These are phyloP conservation scores for Conidiobolus incongruus DNA, from an alignment of 371 early-diverging fungal species.

Conservation along the genomic window DNA sequence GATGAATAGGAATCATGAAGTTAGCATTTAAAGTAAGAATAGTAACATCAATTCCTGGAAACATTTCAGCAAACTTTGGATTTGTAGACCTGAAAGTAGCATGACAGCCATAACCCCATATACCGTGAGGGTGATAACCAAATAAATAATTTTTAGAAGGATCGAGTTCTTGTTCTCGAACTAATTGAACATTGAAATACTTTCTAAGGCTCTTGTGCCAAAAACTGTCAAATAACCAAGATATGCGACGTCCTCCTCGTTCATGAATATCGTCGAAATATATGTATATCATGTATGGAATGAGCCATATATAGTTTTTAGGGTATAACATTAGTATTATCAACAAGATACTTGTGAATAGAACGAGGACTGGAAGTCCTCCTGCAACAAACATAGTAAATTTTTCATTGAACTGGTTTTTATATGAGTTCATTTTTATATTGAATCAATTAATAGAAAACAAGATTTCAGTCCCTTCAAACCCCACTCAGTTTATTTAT, in stretches of 20 bases:
- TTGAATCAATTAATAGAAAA: no score
- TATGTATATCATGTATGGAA: constrained; percentile 36
- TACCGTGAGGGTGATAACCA: constrained; percentile 65
- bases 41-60: constrained; percentile 36
- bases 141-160: constrained; percentile 49
- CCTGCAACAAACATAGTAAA: no score
- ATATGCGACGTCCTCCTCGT: constrained; percentile 4
- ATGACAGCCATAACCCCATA: constrained; percentile 61
- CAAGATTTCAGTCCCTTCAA: no score
- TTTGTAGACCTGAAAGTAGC: constrained; percentile 60
- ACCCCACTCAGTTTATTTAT: no score
- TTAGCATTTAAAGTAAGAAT: constrained; percentile 30
- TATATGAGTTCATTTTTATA: no score
- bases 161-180: constrained; percentile 35
- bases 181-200: constrained; percentile 5
- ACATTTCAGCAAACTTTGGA: constrained; percentile 29
- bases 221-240: not conserved
- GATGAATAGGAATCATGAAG: constrained; percentile 45
- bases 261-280: constrained; percentile 34
- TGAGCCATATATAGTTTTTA: no score
- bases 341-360: no score
- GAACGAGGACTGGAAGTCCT: no score
- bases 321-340: no score
- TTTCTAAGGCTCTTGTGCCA: constrained; percentile 6
- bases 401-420: no score